Evolutionary conservation across 768 basidiomycete genomes (phyloP).

Genomic region (Omphalotus guepiniiformis): DNA sequence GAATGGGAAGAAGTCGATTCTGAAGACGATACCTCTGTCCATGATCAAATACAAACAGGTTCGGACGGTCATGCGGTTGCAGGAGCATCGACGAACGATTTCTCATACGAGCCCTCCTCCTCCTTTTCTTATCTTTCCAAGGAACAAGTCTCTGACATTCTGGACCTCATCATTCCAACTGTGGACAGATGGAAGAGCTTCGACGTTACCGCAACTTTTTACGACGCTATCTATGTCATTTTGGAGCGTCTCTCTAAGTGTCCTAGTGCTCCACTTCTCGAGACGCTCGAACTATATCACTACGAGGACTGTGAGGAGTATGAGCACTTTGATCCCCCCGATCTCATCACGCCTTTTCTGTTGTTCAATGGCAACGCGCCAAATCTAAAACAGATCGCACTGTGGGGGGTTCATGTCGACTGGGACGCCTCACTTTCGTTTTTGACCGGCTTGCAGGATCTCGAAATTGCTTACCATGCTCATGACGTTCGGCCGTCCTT

Average conservation of each 20-base stretch:
- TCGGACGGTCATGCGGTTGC: not conserved
- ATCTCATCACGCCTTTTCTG: slow-evolving; percentile 36
- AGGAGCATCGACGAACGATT: not conserved
- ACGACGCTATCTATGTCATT: slow-evolving; percentile 20
- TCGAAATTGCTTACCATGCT: slow-evolving; percentile 61
- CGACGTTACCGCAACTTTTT: slow-evolving; percentile 21
- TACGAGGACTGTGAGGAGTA: slow-evolving; percentile 45
- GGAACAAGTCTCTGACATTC: slow-evolving; percentile 6
- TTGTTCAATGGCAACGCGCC: slow-evolving; percentile 57
- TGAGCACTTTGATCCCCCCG: slow-evolving; percentile 35
- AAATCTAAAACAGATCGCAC: slow-evolving; percentile 37
- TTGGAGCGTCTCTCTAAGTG: slow-evolving; percentile 17
- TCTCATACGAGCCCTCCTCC: not conserved
- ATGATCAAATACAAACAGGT: slow-evolving; percentile 20
- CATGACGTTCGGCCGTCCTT: slow-evolving; percentile 62
- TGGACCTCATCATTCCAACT: slow-evolving; percentile 17
- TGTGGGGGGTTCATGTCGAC: slow-evolving; percentile 71
- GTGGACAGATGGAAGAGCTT: slow-evolving; percentile 24
- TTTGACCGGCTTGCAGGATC: slow-evolving; percentile 40
- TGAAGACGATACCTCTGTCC: slow-evolving; percentile 22
- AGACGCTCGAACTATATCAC: slow-evolving; percentile 49
- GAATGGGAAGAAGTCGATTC: not conserved
- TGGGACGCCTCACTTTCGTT: slow-evolving; percentile 50
- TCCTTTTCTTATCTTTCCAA: slow-evolving; percentile 2
- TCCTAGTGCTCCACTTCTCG: slow-evolving; percentile 21